phyloP scores from a whole-genome alignment of 2,329 filamentous ascomycete genomes.

The Colletotrichum plurivorum region DNA sequence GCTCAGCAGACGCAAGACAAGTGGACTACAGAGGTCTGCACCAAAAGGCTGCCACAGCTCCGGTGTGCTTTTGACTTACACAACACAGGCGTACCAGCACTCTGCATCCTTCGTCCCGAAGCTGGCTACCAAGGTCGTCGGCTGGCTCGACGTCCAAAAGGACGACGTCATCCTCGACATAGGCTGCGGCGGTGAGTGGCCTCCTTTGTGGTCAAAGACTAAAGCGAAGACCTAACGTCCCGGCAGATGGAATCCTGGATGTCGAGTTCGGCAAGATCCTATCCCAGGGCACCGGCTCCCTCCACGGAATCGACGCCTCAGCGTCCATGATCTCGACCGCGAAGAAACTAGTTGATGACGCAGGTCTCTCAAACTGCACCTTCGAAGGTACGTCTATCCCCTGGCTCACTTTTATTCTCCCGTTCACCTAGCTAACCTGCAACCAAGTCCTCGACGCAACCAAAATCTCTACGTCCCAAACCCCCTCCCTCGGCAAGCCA shows the following conservation, averaged over 20 bases:
- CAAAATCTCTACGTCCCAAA: constrained; percentile 48
- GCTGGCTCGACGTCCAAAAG: constrained; percentile 70
- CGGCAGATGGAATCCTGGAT: constrained; percentile 70
- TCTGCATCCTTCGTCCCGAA: constrained; percentile 76
- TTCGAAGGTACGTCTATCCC: too few relatives aligned
- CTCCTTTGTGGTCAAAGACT: background rate
- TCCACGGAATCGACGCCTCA: constrained; percentile 73
- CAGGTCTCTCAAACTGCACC: constrained; percentile 51
- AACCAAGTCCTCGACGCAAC: constrained; percentile 62
- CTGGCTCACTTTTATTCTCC: too few relatives aligned
- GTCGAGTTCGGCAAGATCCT: constrained; percentile 65
- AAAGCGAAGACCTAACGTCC: constrained; percentile 23
- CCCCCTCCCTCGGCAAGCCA: constrained; percentile 18
- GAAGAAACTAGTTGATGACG: constrained; percentile 54
- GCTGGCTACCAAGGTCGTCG: constrained; percentile 69
- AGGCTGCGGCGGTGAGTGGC: constrained; percentile 71
- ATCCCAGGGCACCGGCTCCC: constrained; percentile 59
- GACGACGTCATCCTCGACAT: constrained; percentile 73
- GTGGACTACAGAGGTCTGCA: constrained; percentile 56
- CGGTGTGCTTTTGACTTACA: constrained; percentile 7
- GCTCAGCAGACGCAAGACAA: constrained; percentile 49
- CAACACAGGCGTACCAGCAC: constrained; percentile 68
- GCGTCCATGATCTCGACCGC: constrained; percentile 71
- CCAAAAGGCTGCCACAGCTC: background rate
- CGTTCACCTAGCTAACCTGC: background rate